These are phyloP conservation scores for Trichosporon inkin DNA, from an alignment of 1,284 basidiomycete species.

Conservation along the genomic window DNA sequence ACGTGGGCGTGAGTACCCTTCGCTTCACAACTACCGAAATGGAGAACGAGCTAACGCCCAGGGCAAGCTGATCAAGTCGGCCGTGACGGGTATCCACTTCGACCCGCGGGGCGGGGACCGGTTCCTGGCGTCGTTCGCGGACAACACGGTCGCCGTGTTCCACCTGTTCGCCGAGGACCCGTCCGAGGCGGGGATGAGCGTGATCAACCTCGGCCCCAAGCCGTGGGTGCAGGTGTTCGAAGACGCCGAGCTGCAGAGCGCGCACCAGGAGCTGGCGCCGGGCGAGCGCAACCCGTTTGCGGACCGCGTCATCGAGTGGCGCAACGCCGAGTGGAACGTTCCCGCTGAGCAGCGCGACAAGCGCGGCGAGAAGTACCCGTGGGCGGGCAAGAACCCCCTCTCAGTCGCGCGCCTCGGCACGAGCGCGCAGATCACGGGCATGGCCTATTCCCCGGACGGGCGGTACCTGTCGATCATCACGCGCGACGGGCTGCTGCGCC, in stretches of 20 bases:
- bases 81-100: conserved; percentile 82
- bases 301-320: conserved; percentile 44
- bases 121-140: conserved; percentile 85
- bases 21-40: not conserved
- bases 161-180: conserved; percentile 47
- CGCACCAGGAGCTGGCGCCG: not conserved
- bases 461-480: conserved; percentile 78
- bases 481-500: conserved; percentile 80
- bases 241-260: conserved; percentile 1
- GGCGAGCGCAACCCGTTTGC: conserved; percentile 12
- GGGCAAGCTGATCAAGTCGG: conserved; percentile 73
- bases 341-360: conserved; percentile 29
- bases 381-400: conserved; percentile 49
- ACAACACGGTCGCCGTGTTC: conserved; percentile 52
- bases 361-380: conserved; percentile 37
- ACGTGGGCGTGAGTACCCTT: conserved; percentile 67
- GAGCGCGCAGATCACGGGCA: conserved; percentile 65
- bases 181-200: conserved; percentile 19
- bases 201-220: conserved; percentile 24
- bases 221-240: conserved; percentile 43
- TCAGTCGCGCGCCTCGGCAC: conserved; percentile 44
- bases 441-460: conserved; percentile 84
- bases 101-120: conserved; percentile 77
- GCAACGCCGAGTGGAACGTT: conserved; percentile 46
- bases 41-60: conserved; percentile 33